Conservation (phyloP, 768 basidiomycete genomes). For the Calocera viscosa region DNA sequence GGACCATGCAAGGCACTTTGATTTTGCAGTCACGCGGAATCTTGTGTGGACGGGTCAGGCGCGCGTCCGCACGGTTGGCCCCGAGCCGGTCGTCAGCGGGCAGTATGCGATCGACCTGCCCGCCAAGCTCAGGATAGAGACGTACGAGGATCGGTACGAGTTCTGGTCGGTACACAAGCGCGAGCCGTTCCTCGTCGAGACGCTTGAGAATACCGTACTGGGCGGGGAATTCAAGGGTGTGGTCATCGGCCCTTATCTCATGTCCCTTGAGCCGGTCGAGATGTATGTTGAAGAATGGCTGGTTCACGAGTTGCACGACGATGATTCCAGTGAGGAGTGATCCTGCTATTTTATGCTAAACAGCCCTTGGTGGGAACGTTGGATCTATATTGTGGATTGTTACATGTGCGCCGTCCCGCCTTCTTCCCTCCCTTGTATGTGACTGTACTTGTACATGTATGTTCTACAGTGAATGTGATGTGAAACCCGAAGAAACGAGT, state of each 20-base stretch:
- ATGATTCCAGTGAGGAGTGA: neutral
- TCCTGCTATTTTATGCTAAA: neutral
- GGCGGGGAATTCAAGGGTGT: neutral
- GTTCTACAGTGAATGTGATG: neutral
- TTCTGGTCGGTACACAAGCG: neutral
- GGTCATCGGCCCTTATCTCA: neutral
- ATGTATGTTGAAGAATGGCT: neutral
- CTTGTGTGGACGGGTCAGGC: constrained; percentile 2
- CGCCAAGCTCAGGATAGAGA: neutral
- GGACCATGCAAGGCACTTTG: neutral
- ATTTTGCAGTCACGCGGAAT: neutral
- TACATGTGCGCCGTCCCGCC: neutral
- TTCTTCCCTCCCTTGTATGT: neutral
- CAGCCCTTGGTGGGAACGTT: neutral
- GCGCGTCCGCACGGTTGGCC: neutral
- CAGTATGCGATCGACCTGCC: neutral
- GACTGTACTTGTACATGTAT: constrained; percentile 1
- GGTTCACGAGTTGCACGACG: neutral
- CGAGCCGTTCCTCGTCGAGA: neutral
- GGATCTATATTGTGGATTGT: neutral
- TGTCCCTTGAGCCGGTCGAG: neutral
- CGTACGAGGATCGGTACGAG: constrained; percentile 1
- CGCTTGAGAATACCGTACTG: neutral
- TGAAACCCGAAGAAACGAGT: constrained; percentile 5
- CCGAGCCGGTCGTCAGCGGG: neutral